phyloP scores from a whole-genome alignment of 208 protist species.

The Wallacemonas rigidus region DNA sequence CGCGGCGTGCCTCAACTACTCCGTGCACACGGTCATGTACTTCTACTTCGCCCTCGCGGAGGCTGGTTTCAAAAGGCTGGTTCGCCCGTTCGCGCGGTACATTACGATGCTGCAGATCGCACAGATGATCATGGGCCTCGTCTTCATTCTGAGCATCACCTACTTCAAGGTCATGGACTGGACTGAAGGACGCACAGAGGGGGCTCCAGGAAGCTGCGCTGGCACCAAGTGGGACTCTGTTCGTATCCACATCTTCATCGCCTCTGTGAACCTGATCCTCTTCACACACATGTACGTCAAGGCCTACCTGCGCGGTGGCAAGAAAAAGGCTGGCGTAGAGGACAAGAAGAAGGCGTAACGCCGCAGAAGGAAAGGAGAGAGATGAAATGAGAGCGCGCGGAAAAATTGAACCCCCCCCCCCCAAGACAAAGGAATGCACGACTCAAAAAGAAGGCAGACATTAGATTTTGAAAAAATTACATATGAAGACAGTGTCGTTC shows the following conservation, averaged over 20 bases:
- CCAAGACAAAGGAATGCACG: too few species aligned
- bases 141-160: slow-evolving; percentile 40
- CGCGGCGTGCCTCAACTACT: slow-evolving; percentile 92
- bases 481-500: too few species aligned
- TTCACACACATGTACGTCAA: slow-evolving; percentile 91
- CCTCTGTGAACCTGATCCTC: slow-evolving; percentile 86
- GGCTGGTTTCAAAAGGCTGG: slow-evolving; percentile 54
- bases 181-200: slow-evolving; percentile 19
- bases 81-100: slow-evolving; percentile 73
- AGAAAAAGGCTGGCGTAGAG: slow-evolving; percentile 34
- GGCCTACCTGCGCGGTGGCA: slow-evolving; percentile 53
- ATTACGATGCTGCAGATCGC: slow-evolving; percentile 86
- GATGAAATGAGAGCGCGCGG: too few species aligned
- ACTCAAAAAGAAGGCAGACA: too few species aligned
- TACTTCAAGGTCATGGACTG: slow-evolving; percentile 39
- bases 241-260: slow-evolving; percentile 89
- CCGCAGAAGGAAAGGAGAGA: too few species aligned
- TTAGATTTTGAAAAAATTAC: too few species aligned
- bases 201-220: slow-evolving; percentile 39
- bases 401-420: too few species aligned
- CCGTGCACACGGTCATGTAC: slow-evolving; percentile 96
- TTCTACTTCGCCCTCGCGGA: slow-evolving; percentile 89
- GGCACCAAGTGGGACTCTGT: slow-evolving; percentile 57
- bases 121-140: slow-evolving; percentile 90
- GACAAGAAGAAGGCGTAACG: slow-evolving; percentile 7